Conservation (phyloP, 2,329 filamentous ascomycete genomes). For the Botrytis porri region DNA sequence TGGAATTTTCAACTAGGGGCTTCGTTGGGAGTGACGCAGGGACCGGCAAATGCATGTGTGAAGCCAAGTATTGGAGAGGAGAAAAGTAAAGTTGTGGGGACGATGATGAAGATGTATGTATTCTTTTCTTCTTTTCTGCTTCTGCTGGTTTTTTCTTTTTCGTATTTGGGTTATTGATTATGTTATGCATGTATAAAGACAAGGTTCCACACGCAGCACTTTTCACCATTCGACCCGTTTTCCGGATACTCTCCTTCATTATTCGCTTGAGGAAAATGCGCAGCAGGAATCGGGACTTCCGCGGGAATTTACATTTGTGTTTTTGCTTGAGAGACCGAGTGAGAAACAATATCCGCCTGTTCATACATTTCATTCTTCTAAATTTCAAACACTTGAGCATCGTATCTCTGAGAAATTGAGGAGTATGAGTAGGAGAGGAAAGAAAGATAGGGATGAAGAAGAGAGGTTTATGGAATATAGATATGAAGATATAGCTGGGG, state of each 20-base stretch:
- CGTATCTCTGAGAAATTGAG: background rate
- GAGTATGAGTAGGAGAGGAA: background rate
- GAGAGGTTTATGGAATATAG: background rate
- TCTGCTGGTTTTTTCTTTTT: background rate
- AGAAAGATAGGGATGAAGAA: too few relatives aligned
- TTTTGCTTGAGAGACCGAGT: constrained; percentile 40
- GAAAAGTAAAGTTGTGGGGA: constrained; percentile 28
- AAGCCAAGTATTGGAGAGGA: constrained; percentile 25
- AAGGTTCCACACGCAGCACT: constrained; percentile 17
- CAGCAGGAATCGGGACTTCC: constrained; percentile 49
- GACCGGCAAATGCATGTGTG: constrained; percentile 34
- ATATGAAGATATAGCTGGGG: background rate
- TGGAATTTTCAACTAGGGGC: constrained; percentile 32
- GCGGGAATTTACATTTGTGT: constrained; percentile 50
- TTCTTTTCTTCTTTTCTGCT: background rate
- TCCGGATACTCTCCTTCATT: constrained; percentile 42
- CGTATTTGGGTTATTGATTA: background rate
- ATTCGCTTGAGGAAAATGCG: constrained; percentile 49
- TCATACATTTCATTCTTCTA: constrained; percentile 18
- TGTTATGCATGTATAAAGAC: background rate
- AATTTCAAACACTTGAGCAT: background rate
- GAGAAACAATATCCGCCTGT: constrained; percentile 9
- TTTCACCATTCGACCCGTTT: constrained; percentile 4
- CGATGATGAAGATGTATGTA: constrained; percentile 33
- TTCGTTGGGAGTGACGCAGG: constrained; percentile 45